Evolutionary conservation across 169 alveolate genomes (phyloP).

Genomic region (Theileria sp.): DNA sequence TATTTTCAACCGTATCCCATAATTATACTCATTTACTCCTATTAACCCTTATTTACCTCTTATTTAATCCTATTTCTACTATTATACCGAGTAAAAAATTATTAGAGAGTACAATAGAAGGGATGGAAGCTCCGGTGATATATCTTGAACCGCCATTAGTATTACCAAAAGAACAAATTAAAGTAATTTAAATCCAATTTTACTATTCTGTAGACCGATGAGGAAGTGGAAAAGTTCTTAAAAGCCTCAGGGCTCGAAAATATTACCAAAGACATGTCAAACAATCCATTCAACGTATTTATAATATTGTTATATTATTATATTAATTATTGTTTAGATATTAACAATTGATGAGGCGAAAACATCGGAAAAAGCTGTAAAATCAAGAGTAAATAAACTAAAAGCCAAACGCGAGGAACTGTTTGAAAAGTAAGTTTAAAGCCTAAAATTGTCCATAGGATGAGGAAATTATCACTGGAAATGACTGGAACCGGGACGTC

Average conservation of each 20-base stretch:
- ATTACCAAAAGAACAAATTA: slow-evolving; percentile 53
- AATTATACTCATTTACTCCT: no score
- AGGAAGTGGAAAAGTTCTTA: slow-evolving; percentile 39
- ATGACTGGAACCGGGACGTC: slow-evolving; percentile 11
- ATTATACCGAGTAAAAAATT: no score
- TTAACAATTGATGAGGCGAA: slow-evolving; percentile 21
- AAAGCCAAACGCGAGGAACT: slow-evolving; percentile 7
- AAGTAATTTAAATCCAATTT: slow-evolving; percentile 6
- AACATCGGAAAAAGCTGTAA: slow-evolving; percentile 15
- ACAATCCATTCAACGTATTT: slow-evolving; percentile 46
- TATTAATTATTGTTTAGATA: slow-evolving; percentile 19
- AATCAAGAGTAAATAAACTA: slow-evolving; percentile 14
- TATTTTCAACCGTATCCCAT: neutral
- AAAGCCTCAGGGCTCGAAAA: slow-evolving; percentile 43
- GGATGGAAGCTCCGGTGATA: slow-evolving; percentile 64
- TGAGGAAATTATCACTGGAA: slow-evolving; percentile 21
- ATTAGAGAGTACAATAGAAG: slow-evolving; percentile 19
- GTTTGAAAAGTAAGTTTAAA: slow-evolving; percentile 17
- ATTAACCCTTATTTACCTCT: no score
- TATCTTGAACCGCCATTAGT: slow-evolving; percentile 46
- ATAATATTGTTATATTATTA: neutral
- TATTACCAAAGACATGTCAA: slow-evolving; percentile 21
- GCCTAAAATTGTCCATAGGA: neutral
- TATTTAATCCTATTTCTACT: no score
- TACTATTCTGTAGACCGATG: slow-evolving; percentile 22